Conservation (phyloP, 2,329 filamentous ascomycete genomes). For the Talaromyces sp. region DNA sequence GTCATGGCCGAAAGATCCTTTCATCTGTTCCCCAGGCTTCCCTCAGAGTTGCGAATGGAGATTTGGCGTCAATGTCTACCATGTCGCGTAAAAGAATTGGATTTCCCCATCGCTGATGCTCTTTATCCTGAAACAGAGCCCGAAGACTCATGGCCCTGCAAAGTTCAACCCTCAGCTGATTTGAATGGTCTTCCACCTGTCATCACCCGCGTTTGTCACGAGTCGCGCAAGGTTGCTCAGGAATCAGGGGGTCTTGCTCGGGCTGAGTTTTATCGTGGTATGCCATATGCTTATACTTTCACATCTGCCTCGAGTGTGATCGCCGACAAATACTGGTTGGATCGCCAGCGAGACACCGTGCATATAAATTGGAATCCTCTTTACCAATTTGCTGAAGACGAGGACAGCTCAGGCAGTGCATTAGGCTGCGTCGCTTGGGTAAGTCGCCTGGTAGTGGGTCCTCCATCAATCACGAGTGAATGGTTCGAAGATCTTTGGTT, state of each 20-base stretch:
- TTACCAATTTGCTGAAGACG: background rate
- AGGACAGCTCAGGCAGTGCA: conserved; percentile 1
- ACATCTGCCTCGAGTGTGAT: background rate
- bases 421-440: background rate
- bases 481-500: background rate
- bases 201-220: conserved; percentile 4
- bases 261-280: background rate
- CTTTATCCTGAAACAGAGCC: background rate
- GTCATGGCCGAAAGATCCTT: conserved; percentile 1
- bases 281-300: background rate
- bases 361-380: conserved; percentile 7
- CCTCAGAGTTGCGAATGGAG: conserved; percentile 1
- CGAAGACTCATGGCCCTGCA: background rate
- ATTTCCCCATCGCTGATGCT: background rate
- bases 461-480: background rate
- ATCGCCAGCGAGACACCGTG: conserved; percentile 1
- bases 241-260: conserved; percentile 1
- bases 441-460: conserved; percentile 1
- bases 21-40: background rate
- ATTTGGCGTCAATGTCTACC: conserved; percentile 1
- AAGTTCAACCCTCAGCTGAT: background rate
- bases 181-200: conserved; percentile 6
- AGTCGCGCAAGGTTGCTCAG: conserved; percentile 2
- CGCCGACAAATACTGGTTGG: background rate
- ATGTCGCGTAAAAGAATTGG: conserved; percentile 1